Percentiles rank a stretch among this genome's conserved stretches.
phyloP scores from a whole-genome alignment of 108 stramenopile species.

The Craspedostauros australis region DNA sequence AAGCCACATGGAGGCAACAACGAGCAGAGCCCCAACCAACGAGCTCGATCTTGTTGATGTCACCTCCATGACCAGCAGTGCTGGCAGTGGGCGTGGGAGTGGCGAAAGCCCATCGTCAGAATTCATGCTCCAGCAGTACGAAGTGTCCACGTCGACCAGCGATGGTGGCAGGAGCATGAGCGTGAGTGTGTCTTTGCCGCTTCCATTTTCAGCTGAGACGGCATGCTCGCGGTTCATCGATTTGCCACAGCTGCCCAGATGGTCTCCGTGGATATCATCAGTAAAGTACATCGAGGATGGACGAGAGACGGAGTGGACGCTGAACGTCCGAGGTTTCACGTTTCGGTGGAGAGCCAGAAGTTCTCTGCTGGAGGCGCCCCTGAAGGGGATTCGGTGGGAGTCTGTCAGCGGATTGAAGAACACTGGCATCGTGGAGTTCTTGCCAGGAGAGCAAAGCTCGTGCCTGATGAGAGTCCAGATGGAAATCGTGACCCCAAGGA shows the following conservation, averaged over 20 bases:
- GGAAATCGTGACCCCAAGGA: slow-evolving; percentile 63
- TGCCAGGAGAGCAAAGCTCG: slow-evolving; percentile 30
- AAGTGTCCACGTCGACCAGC: slow-evolving; percentile 43
- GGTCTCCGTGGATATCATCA: slow-evolving; percentile 84
- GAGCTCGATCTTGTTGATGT: not conserved
- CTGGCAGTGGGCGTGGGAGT: too few species aligned
- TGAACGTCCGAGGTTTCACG: slow-evolving; percentile 65
- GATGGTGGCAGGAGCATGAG: slow-evolving; percentile 57
- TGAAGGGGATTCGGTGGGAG: slow-evolving; percentile 69
- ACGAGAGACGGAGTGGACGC: slow-evolving; percentile 75
- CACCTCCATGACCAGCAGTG: not conserved
- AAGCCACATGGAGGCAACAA: not conserved
- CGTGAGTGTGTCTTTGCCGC: slow-evolving; percentile 59
- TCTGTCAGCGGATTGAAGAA: slow-evolving; percentile 71
- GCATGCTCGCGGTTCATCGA: slow-evolving; percentile 80
- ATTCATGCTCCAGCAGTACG: slow-evolving; percentile 18
- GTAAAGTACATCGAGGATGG: slow-evolving; percentile 66
- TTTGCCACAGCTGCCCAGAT: slow-evolving; percentile 76
- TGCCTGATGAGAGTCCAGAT: slow-evolving; percentile 74
- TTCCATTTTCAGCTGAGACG: slow-evolving; percentile 75
- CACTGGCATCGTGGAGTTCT: slow-evolving; percentile 52
- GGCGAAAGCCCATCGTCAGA: too few species aligned
- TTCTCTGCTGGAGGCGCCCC: slow-evolving; percentile 40
- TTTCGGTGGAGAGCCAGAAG: slow-evolving; percentile 75
- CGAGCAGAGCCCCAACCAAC: not conserved